Evolutionary conservation across 2,329 filamentous ascomycete genomes (phyloP).

Genomic region (Xylaria polymorpha): DNA sequence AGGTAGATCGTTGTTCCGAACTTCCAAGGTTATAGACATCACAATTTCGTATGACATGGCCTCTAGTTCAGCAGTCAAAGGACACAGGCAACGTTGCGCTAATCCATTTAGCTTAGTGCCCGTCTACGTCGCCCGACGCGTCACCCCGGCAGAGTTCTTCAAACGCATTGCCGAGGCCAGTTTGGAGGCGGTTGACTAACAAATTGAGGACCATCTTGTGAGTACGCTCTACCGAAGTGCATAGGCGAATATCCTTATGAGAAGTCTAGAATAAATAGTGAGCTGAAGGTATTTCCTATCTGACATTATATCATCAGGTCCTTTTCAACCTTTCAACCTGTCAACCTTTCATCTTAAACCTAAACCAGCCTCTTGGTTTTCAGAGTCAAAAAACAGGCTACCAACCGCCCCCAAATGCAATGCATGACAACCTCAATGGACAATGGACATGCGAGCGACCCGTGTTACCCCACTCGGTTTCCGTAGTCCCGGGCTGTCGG

Average conservation of each 20-base stretch:
- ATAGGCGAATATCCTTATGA: conserved; percentile 54
- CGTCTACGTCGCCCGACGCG: conserved; percentile 39
- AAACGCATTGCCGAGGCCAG: conserved; percentile 37
- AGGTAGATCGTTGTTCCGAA: conserved; percentile 33
- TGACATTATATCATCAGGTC: too few relatives aligned
- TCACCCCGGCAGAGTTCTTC: conserved; percentile 49
- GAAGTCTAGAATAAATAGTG: too few relatives aligned
- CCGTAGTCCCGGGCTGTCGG: too few relatives aligned
- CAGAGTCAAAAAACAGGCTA: too few relatives aligned
- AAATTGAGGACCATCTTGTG: conserved; percentile 46
- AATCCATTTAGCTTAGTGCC: conserved; percentile 50
- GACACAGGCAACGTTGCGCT: conserved; percentile 51
- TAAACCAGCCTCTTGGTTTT: too few relatives aligned
- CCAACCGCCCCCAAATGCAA: too few relatives aligned
- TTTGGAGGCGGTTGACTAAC: neutral
- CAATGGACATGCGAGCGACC: too few relatives aligned
- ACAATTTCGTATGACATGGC: conserved; percentile 45
- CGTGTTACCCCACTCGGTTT: too few relatives aligned
- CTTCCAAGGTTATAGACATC: conserved; percentile 50
- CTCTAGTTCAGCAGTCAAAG: conserved; percentile 50
- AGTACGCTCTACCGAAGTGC: conserved; percentile 46
- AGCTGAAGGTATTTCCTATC: too few relatives aligned
- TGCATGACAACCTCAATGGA: too few relatives aligned
- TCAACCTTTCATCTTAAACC: too few relatives aligned
- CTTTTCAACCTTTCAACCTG: too few relatives aligned